A percentile compares a stretch with the other conserved stretches of the same genome.
Conservation (phyloP, 1,284 basidiomycete species). For the Puccinia horiana region DNA sequence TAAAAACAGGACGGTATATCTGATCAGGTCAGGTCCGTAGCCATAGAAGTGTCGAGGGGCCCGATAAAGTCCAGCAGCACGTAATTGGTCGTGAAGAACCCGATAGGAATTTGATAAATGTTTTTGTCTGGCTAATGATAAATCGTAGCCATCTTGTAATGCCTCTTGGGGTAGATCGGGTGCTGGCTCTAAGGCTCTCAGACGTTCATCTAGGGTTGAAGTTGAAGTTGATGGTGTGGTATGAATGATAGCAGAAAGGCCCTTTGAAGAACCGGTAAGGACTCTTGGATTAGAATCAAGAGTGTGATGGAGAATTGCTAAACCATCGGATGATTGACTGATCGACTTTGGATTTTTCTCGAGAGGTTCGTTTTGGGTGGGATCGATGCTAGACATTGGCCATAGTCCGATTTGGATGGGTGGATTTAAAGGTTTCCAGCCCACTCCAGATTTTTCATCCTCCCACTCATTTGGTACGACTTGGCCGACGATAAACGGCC, state of each 20-base stretch:
- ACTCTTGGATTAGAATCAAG: not conserved
- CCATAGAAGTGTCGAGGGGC: slow-evolving; percentile 76
- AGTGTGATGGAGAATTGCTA: slow-evolving; percentile 7
- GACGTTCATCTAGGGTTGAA: slow-evolving; percentile 35
- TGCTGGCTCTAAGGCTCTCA: slow-evolving; percentile 52
- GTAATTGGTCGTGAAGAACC: slow-evolving; percentile 73
- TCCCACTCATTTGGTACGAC: slow-evolving; percentile 65
- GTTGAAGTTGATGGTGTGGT: not conserved
- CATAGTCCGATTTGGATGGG: slow-evolving; percentile 77
- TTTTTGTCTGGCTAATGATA: slow-evolving; percentile 49
- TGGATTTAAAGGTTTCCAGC: slow-evolving; percentile 81
- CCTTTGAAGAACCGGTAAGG: not conserved
- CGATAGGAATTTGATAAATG: slow-evolving; percentile 68
- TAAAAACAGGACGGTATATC: slow-evolving; percentile 71
- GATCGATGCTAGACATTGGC: slow-evolving; percentile 51
- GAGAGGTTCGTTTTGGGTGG: not conserved
- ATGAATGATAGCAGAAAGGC: not conserved
- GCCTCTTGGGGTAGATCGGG: slow-evolving; percentile 31
- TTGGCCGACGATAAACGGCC: slow-evolving; percentile 72
- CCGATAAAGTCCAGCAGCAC: slow-evolving; percentile 78
- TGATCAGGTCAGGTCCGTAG: slow-evolving; percentile 80
- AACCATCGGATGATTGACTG: not conserved
- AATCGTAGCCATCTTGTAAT: slow-evolving; percentile 47
- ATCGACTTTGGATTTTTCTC: not conserved
- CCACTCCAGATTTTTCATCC: slow-evolving; percentile 58